These are phyloP conservation scores for Dothiorella sarmentorum DNA, from an alignment of 2,329 filamentous ascomycete species.

Conservation along the genomic window DNA sequence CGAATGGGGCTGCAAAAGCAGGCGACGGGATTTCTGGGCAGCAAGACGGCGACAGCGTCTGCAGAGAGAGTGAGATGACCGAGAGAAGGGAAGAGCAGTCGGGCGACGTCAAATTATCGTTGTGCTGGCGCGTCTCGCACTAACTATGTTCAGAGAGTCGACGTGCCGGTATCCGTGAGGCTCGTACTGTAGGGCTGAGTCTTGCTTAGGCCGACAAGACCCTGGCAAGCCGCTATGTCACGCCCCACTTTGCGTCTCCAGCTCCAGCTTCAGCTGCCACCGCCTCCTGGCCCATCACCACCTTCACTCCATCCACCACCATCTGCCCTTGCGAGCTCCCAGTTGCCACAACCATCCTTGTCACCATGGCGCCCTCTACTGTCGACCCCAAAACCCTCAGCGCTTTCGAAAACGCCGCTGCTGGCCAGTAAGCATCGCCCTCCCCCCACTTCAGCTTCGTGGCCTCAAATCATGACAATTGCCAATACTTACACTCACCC, in stretches of 20 bases:
- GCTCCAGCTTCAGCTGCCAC: not conserved
- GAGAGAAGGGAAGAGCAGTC: not conserved
- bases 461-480: not conserved
- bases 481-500: slow-evolving; percentile 2
- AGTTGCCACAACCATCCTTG: not conserved
- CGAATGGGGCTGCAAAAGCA: not conserved
- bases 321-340: not conserved
- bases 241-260: not conserved
- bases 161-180: slow-evolving; percentile 15
- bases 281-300: not conserved
- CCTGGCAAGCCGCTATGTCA: not conserved
- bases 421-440: slow-evolving; percentile 67
- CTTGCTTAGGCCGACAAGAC: too few species aligned
- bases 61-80: not conserved
- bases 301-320: not conserved
- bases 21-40: not conserved
- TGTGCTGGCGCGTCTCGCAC: slow-evolving; percentile 3
- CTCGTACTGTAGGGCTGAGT: slow-evolving; percentile 1
- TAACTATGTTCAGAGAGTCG: slow-evolving; percentile 11
- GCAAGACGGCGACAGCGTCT: not conserved
- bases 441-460: slow-evolving; percentile 5
- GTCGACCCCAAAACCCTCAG: slow-evolving; percentile 59
- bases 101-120: slow-evolving; percentile 13
- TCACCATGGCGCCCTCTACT: slow-evolving; percentile 5
- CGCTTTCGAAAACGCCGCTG: slow-evolving; percentile 72